Evolutionary conservation across 345 rosid species (phyloP).

Genomic region (Eucalyptus marginata): DNA sequence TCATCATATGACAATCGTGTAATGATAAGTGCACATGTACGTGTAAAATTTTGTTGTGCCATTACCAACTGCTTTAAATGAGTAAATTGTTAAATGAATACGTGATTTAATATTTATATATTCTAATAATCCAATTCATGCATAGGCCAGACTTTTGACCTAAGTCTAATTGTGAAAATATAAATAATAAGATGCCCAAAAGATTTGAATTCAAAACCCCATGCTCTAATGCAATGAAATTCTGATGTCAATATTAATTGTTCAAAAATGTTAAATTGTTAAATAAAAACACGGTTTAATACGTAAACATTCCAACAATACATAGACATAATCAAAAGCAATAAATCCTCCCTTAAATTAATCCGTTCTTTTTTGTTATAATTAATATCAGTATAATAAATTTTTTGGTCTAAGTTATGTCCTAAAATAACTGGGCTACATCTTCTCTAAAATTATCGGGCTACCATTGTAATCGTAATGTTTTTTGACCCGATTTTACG

Average conservation of each 20-base stretch:
- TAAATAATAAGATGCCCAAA: not conserved
- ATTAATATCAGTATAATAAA: not conserved
- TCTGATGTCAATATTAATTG: not conserved
- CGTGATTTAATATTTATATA: fast-evolving
- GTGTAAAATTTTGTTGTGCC: not conserved
- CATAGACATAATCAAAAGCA: not conserved
- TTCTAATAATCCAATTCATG: not conserved
- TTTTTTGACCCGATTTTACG: not conserved
- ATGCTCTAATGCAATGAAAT: not conserved
- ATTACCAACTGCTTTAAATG: fast-evolving
- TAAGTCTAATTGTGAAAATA: not conserved
- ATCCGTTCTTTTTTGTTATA: not conserved
- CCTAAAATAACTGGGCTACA: not conserved
- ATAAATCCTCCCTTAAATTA: not conserved
- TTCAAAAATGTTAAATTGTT: too few relatives aligned
- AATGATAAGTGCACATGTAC: fast-evolving
- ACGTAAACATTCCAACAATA: too few relatives aligned
- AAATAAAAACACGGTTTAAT: too few relatives aligned
- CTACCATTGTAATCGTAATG: not conserved
- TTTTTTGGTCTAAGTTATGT: not conserved
- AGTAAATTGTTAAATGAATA: not conserved
- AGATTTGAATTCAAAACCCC: not conserved
- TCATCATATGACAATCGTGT: not conserved
- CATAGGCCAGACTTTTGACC: not conserved
- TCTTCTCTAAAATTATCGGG: not conserved